Evolutionary conservation across 2,329 filamentous ascomycete genomes (phyloP).

Genomic region (Triangularia setosa): DNA sequence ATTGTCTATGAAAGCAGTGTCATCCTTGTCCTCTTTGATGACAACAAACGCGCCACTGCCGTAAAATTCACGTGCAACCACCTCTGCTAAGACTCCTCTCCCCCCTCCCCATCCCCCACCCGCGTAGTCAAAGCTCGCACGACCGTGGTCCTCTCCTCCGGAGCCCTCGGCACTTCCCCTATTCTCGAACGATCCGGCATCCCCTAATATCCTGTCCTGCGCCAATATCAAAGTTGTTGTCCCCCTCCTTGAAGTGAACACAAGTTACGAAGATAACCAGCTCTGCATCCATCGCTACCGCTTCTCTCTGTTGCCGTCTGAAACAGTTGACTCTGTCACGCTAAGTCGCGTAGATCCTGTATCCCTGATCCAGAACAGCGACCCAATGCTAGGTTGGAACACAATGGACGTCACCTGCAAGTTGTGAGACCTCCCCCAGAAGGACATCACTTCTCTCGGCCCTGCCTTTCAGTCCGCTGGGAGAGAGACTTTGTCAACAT

Average conservation of each 20-base stretch:
- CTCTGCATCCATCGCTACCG: constrained; percentile 51
- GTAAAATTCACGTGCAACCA: constrained; percentile 34
- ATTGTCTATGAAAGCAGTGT: constrained; percentile 52
- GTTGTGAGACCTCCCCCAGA: constrained; percentile 42
- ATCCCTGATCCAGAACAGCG: constrained; percentile 43
- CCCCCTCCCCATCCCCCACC: constrained; percentile 32
- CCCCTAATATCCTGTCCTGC: constrained; percentile 42
- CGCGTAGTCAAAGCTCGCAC: constrained; percentile 37
- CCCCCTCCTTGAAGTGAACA: constrained; percentile 45
- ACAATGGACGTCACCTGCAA: constrained; percentile 53
- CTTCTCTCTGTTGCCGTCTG: constrained; percentile 32
- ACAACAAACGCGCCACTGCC: constrained; percentile 42
- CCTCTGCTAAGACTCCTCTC: constrained; percentile 40
- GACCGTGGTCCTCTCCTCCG: constrained; percentile 40
- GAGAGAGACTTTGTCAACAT: constrained; percentile 47
- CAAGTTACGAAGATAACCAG: constrained; percentile 54
- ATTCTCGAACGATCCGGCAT: constrained; percentile 51
- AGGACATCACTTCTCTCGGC: constrained; percentile 46
- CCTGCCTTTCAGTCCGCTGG: constrained; percentile 52
- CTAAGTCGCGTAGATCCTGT: constrained; percentile 44
- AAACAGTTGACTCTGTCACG: constrained; percentile 49
- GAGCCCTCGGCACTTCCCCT: constrained; percentile 39
- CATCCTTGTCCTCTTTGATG: constrained; percentile 43
- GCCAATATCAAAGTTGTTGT: constrained; percentile 39
- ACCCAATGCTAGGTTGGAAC: constrained; percentile 55